These are phyloP conservation scores for Planoprotostelium fungivorum DNA, from an alignment of 78 protist genomes.

Conservation along the genomic window DNA sequence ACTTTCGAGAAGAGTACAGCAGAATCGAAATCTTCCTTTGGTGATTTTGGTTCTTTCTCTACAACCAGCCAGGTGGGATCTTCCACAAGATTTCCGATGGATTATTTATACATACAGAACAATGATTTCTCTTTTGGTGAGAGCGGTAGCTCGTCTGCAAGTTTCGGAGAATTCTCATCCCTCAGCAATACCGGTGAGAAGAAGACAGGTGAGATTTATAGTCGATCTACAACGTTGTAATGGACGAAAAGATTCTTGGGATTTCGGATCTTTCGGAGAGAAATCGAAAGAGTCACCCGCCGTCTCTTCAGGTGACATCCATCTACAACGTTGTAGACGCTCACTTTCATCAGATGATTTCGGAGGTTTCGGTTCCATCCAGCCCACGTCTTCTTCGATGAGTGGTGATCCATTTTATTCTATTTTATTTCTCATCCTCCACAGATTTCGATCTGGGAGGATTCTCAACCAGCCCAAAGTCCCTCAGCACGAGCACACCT, in stretches of 20 bases:
- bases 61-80: background rate
- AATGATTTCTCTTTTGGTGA: too few relatives aligned
- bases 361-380: too few relatives aligned
- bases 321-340: background rate
- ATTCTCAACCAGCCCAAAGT: background rate
- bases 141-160: too few relatives aligned
- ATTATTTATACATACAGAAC: background rate
- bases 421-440: background rate
- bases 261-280: background rate
- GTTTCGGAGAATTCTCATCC: background rate
- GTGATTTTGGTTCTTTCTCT: background rate
- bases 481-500: too few relatives aligned
- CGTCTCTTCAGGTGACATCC: background rate
- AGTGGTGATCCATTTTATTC: too few relatives aligned
- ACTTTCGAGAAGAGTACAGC: too few relatives aligned
- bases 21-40: too few relatives aligned
- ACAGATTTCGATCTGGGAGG: background rate
- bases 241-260: background rate
- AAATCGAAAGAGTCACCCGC: background rate
- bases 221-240: too few relatives aligned
- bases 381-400: too few relatives aligned
- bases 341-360: too few relatives aligned
- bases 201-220: too few relatives aligned
- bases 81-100: background rate
- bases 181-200: too few relatives aligned